Percentiles rank a stretch among this genome's conserved stretches.
Conservation (phyloP, 257 asterid genomes). For the Catharanthus roseus region DNA sequence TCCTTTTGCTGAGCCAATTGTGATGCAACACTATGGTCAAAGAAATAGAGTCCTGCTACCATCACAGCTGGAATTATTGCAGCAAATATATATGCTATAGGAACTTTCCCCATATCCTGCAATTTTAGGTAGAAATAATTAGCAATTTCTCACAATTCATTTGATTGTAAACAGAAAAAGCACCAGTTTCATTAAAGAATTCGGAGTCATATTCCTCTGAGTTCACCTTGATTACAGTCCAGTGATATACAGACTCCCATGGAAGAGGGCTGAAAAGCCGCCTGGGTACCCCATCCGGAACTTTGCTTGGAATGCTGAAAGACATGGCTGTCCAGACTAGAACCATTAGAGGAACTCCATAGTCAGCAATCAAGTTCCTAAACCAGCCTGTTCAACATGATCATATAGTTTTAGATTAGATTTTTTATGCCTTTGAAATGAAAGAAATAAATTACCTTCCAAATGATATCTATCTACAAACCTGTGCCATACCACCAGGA, state of each 20-base stretch:
- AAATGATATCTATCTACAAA: not conserved
- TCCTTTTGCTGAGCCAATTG: conserved; percentile 62
- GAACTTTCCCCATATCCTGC: conserved; percentile 59
- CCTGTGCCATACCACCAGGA: conserved; percentile 53
- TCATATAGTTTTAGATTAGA: not conserved
- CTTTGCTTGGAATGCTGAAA: conserved; percentile 23
- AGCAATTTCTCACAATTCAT: not conserved
- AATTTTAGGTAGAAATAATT: not conserved
- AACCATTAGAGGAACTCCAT: conserved; percentile 54
- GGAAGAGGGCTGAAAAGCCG: conserved; percentile 42
- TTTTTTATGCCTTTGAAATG: not conserved
- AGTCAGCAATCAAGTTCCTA: conserved; percentile 50
- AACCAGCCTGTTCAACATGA: conserved; percentile 24
- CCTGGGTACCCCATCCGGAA: conserved; percentile 43
- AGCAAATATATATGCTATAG: conserved; percentile 36
- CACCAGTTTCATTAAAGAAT: too few species aligned
- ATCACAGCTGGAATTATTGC: conserved; percentile 51
- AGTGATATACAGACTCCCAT: conserved; percentile 45
- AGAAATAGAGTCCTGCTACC: conserved; percentile 56
- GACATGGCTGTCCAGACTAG: conserved; percentile 41
- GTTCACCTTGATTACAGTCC: conserved; percentile 49
- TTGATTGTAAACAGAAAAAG: not conserved
- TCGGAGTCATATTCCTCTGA: too few species aligned
- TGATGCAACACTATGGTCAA: conserved; percentile 61
- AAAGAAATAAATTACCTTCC: not conserved